Conservation (phyloP, 2,329 filamentous ascomycete genomes). For the Monosporascus sp. region DNA sequence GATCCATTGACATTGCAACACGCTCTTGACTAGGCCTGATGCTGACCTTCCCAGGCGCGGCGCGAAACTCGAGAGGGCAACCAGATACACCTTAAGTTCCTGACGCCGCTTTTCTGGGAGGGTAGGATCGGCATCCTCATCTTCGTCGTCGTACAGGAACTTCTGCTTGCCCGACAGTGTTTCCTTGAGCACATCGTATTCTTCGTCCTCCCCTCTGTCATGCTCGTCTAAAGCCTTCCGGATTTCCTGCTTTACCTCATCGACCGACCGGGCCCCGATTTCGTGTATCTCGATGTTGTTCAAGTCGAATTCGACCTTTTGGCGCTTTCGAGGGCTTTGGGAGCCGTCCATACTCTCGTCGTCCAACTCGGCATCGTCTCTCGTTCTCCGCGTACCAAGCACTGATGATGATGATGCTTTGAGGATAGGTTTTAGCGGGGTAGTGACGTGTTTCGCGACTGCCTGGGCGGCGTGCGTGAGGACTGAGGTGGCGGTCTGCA, state of each 20-base stretch:
- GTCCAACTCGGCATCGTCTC: slow-evolving; percentile 37
- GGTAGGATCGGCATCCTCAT: slow-evolving; percentile 37
- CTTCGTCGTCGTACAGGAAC: slow-evolving; percentile 38
- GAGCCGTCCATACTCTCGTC: slow-evolving; percentile 28
- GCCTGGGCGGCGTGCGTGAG: slow-evolving; percentile 20
- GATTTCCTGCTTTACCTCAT: slow-evolving; percentile 51
- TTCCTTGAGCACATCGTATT: slow-evolving; percentile 56
- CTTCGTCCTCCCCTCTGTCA: slow-evolving; percentile 50
- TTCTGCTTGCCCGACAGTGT: slow-evolving; percentile 48
- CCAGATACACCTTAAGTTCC: slow-evolving; percentile 54
- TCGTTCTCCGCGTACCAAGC: slow-evolving; percentile 36
- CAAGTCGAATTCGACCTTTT: slow-evolving; percentile 54
- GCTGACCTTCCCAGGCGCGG: slow-evolving; percentile 56
- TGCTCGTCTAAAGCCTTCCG: slow-evolving; percentile 52
- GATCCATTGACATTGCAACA: slow-evolving; percentile 60
- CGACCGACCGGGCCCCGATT: slow-evolving; percentile 46
- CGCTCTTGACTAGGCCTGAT: slow-evolving; percentile 50
- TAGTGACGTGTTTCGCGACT: slow-evolving; percentile 24
- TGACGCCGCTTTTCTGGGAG: slow-evolving; percentile 31
- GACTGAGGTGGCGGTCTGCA: slow-evolving; percentile 18
- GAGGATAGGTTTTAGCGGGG: slow-evolving; percentile 49
- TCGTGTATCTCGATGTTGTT: slow-evolving; percentile 52
- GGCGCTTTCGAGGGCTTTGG: slow-evolving; percentile 45
- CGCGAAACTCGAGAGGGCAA: slow-evolving; percentile 57
- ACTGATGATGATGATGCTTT: slow-evolving; percentile 38